Evolutionary conservation across 192 early-diverging fungal species (phyloP), one percentile per base, ranked within the genome.

Genomic region (Rhizoclosmatium sp.): DNA sequence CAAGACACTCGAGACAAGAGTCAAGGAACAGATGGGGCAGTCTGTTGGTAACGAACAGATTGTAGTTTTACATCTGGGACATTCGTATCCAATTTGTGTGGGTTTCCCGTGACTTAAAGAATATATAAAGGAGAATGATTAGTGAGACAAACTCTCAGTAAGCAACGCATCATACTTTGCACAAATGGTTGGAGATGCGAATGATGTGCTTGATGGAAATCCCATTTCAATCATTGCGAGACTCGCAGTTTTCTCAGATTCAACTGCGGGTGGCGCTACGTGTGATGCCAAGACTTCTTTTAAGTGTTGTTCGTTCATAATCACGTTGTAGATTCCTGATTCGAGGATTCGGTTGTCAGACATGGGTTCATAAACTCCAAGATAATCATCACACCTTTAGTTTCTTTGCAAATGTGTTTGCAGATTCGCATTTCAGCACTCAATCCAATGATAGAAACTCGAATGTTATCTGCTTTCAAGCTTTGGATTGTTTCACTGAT

Each of bases 1-100:
- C 82, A 95, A 90, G 44, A 96, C 96, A 51, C 92, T 93, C 3
- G 94, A 95, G 2, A 98, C 95, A 51, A 99, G 80, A 0, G 94
- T 94, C 72, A 99, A 82, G 0, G 87, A 89, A 82, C 96, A 99
- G 19, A 99, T 89, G 60, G 94, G 93, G 81, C 97, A 99, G 69
- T 98, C 95, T 40, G 92, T 94, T 3, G 97, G 97, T 65, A 99
- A 81, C 42, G 95, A 88, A 71, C 97, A 99, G 0, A 97, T 89
- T 49, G 92, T 93, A 41, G 93, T 85, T 46, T 84, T 78, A 81
- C 97, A 99, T 56, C 92, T 80, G 2, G 97, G 96, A 74, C 97
- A 99, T 16, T 91, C 87, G 81, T 94, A 95, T 12, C 97, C 96
- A 16, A 89, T 85, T 2, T 88, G 89, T 4, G 93, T 80, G 61